Conservation (phyloP, 2,329 filamentous ascomycete species). For the Gnomoniopsis smithogilvyi region DNA sequence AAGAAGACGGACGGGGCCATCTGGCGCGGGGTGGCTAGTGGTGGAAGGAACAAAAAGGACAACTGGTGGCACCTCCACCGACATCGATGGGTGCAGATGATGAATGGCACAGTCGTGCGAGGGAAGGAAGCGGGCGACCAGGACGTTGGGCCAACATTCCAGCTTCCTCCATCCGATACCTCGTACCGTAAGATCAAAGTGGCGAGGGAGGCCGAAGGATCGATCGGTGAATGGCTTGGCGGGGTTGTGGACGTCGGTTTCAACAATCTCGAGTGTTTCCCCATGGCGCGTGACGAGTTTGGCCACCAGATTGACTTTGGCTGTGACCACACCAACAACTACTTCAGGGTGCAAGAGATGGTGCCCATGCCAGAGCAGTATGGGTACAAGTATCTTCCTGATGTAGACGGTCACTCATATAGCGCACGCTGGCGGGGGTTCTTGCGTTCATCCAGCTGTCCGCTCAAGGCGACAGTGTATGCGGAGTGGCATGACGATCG, state of each 20-base stretch:
- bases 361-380: conserved; percentile 48
- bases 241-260: conserved; percentile 41
- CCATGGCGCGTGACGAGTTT: conserved; percentile 20
- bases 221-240: conserved; percentile 38
- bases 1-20: conserved; percentile 53
- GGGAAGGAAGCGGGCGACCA: conserved; percentile 39
- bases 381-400: conserved; percentile 61
- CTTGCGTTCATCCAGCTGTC: conserved; percentile 59
- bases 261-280: conserved; percentile 36
- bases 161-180: conserved; percentile 44
- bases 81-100: conserved; percentile 67
- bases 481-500: conserved; percentile 73
- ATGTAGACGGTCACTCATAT: conserved; percentile 67
- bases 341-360: conserved; percentile 30
- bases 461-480: conserved; percentile 71
- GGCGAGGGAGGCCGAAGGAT: conserved; percentile 25
- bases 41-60: conserved; percentile 46
- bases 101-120: conserved; percentile 60
- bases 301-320: conserved; percentile 17
- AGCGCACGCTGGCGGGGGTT: conserved; percentile 61
- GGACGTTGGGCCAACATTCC: conserved; percentile 47
- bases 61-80: conserved; percentile 69
- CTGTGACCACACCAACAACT: conserved; percentile 37
- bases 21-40: conserved; percentile 65
- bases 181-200: conserved; percentile 32